Evolutionary conservation across 257 asterid species (phyloP).

Genomic region (Forsythia viridissima): DNA sequence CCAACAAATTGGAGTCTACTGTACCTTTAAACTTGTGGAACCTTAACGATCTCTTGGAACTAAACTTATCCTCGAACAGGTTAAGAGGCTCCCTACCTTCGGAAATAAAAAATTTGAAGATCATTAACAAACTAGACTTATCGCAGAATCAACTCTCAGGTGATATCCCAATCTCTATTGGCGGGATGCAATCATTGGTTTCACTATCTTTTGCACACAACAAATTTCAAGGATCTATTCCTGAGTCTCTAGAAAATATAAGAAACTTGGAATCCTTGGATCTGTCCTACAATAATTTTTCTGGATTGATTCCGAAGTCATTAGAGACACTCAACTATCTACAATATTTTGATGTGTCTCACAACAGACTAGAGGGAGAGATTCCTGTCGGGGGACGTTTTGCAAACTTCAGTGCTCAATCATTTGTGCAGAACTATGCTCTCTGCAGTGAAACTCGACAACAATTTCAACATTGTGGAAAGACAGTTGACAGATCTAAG

Average conservation of each 20-base stretch:
- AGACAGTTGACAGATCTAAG: not conserved
- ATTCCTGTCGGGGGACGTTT: slow-evolving; percentile 45
- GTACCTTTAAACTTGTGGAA: slow-evolving; percentile 46
- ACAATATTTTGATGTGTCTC: slow-evolving; percentile 36
- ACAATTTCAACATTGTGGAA: slow-evolving; percentile 41
- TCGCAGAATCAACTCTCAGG: slow-evolving; percentile 57
- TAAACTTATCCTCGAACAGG: slow-evolving; percentile 47
- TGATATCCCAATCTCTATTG: slow-evolving; percentile 43
- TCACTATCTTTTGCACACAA: slow-evolving; percentile 49
- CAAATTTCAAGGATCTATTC: slow-evolving; percentile 40
- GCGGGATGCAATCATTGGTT: slow-evolving; percentile 30
- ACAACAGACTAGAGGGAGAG: slow-evolving; percentile 37
- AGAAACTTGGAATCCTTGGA: slow-evolving; percentile 44
- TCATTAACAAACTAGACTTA: slow-evolving; percentile 33
- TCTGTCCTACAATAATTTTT: slow-evolving; percentile 39
- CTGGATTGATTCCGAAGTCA: slow-evolving; percentile 43
- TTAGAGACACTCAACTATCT: slow-evolving; percentile 35
- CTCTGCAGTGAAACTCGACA: slow-evolving; percentile 39
- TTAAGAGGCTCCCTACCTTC: slow-evolving; percentile 39
- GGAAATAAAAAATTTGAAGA: slow-evolving; percentile 37
- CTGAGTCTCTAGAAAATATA: slow-evolving; percentile 38
- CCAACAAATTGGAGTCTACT: slow-evolving; percentile 38
- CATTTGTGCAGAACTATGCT: slow-evolving; percentile 38
- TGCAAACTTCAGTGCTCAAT: slow-evolving; percentile 37
- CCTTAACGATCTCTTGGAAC: slow-evolving; percentile 41